phyloP scores from a whole-genome alignment of 441 rosid genomes.

The Erodium moschatum region DNA sequence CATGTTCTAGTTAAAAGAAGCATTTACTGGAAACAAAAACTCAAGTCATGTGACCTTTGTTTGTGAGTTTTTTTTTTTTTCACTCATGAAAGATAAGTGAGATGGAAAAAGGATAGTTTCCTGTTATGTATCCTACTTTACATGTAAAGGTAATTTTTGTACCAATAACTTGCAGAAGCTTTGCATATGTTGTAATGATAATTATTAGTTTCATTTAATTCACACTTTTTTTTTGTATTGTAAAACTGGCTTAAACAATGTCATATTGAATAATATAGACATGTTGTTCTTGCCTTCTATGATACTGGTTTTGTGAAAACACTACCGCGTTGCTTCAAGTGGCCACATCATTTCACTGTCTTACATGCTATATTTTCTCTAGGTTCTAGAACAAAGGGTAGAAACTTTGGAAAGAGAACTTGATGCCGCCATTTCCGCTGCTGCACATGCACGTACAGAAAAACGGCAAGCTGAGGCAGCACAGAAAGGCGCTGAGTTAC shows the following conservation, averaged over 20 bases:
- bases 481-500: constrained; percentile 75
- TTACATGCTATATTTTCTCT: constrained; percentile 9
- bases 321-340: background rate
- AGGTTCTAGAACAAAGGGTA: constrained; percentile 92
- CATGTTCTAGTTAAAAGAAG: background rate
- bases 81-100: background rate
- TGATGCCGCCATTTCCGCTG: constrained; percentile 87
- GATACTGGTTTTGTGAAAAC: background rate
- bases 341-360: background rate
- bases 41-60: background rate
- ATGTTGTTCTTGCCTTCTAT: background rate
- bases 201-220: background rate
- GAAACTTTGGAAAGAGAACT: constrained; percentile 87
- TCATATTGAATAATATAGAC: background rate
- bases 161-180: background rate
- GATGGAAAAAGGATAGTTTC: background rate
- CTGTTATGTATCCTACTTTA: background rate
- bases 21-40: background rate
- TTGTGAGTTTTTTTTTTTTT: background rate
- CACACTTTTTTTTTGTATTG: background rate
- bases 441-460: constrained; percentile 79
- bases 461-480: constrained; percentile 84
- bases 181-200: background rate
- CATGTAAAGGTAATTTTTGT: background rate
- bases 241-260: background rate